Evolutionary conservation across 768 basidiomycete genomes (phyloP).

Genomic region (Phaffia australis): DNA sequence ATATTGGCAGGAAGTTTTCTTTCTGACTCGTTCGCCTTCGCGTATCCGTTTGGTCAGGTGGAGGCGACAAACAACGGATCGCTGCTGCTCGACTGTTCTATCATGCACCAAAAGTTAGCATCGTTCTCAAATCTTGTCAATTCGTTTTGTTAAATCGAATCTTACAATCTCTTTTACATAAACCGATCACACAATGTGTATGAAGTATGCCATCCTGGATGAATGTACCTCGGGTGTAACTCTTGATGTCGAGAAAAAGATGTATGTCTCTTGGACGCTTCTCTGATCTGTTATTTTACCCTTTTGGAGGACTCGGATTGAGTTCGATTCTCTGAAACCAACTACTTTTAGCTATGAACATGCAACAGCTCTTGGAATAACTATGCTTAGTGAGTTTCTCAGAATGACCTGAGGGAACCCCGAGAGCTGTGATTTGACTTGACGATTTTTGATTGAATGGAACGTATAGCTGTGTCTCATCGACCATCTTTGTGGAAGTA

Average conservation of each 20-base stretch:
- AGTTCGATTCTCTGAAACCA: not conserved
- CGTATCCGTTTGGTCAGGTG: not conserved
- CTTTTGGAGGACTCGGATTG: not conserved
- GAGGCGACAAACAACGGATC: slow-evolving; percentile 47
- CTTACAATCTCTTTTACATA: no score
- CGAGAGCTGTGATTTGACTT: not conserved
- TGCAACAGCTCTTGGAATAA: slow-evolving; percentile 24
- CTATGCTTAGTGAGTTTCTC: slow-evolving; percentile 23
- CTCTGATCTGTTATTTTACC: not conserved
- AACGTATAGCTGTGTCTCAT: slow-evolving; percentile 24
- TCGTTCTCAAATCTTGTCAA: not conserved
- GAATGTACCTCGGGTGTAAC: slow-evolving; percentile 94
- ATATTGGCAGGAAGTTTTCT: no score
- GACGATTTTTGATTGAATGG: not conserved
- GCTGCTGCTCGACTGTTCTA: slow-evolving; percentile 97
- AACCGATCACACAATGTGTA: no score
- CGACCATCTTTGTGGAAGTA: slow-evolving; percentile 28
- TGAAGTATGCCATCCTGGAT: slow-evolving; percentile 86
- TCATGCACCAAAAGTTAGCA: slow-evolving; percentile 71
- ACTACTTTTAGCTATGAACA: slow-evolving; percentile 20
- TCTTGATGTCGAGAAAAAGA: slow-evolving; percentile 76
- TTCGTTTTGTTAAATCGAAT: not conserved
- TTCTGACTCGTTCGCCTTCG: no score
- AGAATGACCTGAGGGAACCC: not conserved
- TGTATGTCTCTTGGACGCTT: slow-evolving; percentile 52